Evolutionary conservation across 2,329 filamentous ascomycete genomes (phyloP).

Genomic region (Dothidotthia symphoricarpi): DNA sequence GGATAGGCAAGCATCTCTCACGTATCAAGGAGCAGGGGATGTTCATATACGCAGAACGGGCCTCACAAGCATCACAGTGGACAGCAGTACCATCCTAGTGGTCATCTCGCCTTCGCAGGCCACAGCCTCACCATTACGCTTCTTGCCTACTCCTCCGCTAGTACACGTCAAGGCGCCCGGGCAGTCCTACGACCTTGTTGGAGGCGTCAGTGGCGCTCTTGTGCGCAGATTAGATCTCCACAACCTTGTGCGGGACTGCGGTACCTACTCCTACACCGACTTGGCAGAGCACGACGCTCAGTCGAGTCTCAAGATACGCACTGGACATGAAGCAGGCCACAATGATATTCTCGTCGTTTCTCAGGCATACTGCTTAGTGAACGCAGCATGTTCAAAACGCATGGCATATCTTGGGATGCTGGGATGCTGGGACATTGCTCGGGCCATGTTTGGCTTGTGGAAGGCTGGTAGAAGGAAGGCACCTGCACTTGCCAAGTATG

Average conservation of each 20-base stretch:
- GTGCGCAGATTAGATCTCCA: conserved; percentile 23
- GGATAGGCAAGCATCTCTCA: conserved; percentile 17
- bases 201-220: conserved; percentile 37
- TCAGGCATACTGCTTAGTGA: too few relatives aligned
- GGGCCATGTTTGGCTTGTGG: conserved; percentile 20
- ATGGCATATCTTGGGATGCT: conserved; percentile 12
- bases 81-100: conserved; percentile 34
- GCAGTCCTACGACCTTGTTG: conserved; percentile 31
- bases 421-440: conserved; percentile 12
- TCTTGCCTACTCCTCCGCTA: conserved; percentile 27
- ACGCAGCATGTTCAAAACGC: conserved; percentile 9
- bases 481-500: conserved; percentile 15
- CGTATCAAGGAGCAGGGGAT: conserved; percentile 26
- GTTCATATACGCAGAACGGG: conserved; percentile 35
- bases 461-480: conserved; percentile 29
- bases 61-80: conserved; percentile 25
- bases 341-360: too few relatives aligned
- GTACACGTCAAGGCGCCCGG: conserved; percentile 29
- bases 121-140: conserved; percentile 30
- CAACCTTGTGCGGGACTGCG: conserved; percentile 2
- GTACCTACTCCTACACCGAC: neutral
- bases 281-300: too few relatives aligned
- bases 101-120: conserved; percentile 26
- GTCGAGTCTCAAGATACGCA: too few relatives aligned
- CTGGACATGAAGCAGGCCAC: too few relatives aligned